Base-by-base conservation (phyloP, 345 rosid species). In the Capsella bursapastoris region DNA sequence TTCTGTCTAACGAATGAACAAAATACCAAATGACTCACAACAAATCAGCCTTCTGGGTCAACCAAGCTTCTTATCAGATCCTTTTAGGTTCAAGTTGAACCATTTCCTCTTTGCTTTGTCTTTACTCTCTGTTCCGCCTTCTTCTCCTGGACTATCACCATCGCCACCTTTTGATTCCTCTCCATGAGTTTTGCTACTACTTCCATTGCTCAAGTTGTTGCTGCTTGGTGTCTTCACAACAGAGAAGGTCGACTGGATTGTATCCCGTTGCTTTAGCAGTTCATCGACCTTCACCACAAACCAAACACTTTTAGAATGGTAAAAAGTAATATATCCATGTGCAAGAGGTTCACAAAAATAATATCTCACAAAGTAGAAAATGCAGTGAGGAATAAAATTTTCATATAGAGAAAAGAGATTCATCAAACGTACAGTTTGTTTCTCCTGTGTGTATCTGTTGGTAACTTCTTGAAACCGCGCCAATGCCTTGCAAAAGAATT, bases 381-480 rank as follows among this genome's bases (percentile, higher is more conserved):
- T 63, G 10, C 53, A 32, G 15, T 7, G n/a, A 44, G 7, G 43
- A 50, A 22, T 4, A 5, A 22, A 40, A 38, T 6, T 51, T 8
- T 34, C 5, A 44, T 9, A 8, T 9, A 56, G 16, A 59, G 41
- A 57, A 27, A 58, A 49, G 15, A 40, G 40, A 41, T 9, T 50
- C 7, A 40, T 15, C 57, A 64, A 47, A 83, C 98, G 22, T 79
- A 96, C 99, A 28, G 90, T 79, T 82, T 86, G 97, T 84, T 96
- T 96, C 85, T 96, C 99, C 70, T 84, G 90, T 67, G 84, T 83
- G 79, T 96, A 96, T 81, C 88, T 81, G 84, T 87, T 88, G 73
- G 98, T 96, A 29, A 85, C 98, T 83, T 96, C 99, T 80, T 96
- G 99, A 85, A 96, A 96, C 38, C 90, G 96, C 5, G 88, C 88